Evolutionary conservation across 108 stramenopile species (phyloP).

Genomic region (Nannochloropsis salina): DNA sequence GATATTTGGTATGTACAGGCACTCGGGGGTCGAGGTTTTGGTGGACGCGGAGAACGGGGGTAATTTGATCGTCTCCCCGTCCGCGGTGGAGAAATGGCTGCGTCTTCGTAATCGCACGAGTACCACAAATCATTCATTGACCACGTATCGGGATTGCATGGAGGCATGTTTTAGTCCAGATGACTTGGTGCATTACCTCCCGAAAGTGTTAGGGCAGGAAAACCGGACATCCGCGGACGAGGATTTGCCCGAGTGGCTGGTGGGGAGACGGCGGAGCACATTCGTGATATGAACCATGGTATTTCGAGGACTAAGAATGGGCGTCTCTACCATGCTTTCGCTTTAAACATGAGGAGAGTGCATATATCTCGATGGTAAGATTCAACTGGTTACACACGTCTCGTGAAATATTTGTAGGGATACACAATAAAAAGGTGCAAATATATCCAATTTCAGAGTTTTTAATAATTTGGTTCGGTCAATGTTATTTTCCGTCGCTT

Average conservation of each 20-base stretch:
- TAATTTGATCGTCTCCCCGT: constrained; percentile 32
- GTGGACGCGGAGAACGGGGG: constrained; percentile 35
- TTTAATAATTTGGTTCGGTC: too few species aligned
- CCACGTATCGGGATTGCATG: constrained; percentile 38
- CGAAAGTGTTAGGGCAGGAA: constrained; percentile 26
- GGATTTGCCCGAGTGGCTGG: constrained; percentile 32
- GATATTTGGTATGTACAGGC: constrained; percentile 40
- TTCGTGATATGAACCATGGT: neutral
- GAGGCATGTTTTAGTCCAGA: constrained; percentile 39
- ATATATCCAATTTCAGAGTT: too few species aligned
- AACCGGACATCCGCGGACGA: constrained; percentile 21
- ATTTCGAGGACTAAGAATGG: too few species aligned
- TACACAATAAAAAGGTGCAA: too few species aligned
- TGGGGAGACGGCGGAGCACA: constrained; percentile 28
- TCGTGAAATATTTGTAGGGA: too few species aligned
- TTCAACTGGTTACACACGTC: too few species aligned
- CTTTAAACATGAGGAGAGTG: too few species aligned
- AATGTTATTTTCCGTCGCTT: too few species aligned
- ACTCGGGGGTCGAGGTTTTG: constrained; percentile 34
- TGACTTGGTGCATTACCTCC: constrained; percentile 34
- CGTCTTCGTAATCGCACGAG: constrained; percentile 26
- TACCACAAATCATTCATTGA: constrained; percentile 27
- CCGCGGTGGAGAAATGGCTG: constrained; percentile 41
- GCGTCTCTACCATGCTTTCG: too few species aligned
- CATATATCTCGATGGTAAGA: too few species aligned